These are phyloP conservation scores for Dryas alaskensis DNA, from an alignment of 306 rosid genomes.

Conservation along the genomic window DNA sequence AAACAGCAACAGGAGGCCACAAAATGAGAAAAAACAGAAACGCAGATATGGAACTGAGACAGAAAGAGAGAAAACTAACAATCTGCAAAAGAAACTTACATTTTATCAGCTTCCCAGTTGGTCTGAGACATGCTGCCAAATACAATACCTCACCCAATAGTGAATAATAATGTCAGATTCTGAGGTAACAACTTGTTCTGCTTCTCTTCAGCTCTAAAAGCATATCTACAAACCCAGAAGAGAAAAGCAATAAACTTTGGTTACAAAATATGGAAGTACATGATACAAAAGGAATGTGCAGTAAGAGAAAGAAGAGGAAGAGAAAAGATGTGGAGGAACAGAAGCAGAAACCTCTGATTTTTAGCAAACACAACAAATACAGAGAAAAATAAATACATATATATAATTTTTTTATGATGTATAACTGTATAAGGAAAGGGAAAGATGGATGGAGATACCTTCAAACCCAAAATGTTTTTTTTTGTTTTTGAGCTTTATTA, in stretches of 20 bases:
- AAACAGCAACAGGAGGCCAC: neutral
- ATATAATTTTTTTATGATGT: conserved; percentile 18
- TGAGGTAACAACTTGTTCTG: conserved; percentile 26
- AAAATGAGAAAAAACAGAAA: conserved; percentile 28
- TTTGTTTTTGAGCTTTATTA: conserved; percentile 13
- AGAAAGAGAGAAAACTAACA: neutral
- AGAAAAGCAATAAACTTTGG: conserved; percentile 32
- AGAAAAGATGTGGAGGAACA: conserved; percentile 37
- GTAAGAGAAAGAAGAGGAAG: conserved; percentile 24
- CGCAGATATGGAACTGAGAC: conserved; percentile 22
- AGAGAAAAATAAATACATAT: conserved; percentile 14
- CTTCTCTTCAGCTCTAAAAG: conserved; percentile 25
- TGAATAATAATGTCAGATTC: conserved; percentile 28
- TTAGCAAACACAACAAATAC: conserved; percentile 24
- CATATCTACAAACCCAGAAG: conserved; percentile 31
- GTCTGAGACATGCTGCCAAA: conserved; percentile 85
- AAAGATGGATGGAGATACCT: conserved; percentile 36
- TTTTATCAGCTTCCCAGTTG: conserved; percentile 99
- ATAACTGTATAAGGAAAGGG: conserved; percentile 31
- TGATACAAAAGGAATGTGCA: conserved; percentile 25
- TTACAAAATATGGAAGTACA: conserved; percentile 24
- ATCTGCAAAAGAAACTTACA: conserved; percentile 48
- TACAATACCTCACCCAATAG: conserved; percentile 21
- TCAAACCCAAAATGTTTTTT: conserved; percentile 32
- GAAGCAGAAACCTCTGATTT: conserved; percentile 39